Percentiles rank a stretch among this genome's conserved stretches.
These are phyloP conservation scores for Komagataella kurtzmanii DNA, from an alignment of 805 yeast genomes.

Conservation along the genomic window DNA sequence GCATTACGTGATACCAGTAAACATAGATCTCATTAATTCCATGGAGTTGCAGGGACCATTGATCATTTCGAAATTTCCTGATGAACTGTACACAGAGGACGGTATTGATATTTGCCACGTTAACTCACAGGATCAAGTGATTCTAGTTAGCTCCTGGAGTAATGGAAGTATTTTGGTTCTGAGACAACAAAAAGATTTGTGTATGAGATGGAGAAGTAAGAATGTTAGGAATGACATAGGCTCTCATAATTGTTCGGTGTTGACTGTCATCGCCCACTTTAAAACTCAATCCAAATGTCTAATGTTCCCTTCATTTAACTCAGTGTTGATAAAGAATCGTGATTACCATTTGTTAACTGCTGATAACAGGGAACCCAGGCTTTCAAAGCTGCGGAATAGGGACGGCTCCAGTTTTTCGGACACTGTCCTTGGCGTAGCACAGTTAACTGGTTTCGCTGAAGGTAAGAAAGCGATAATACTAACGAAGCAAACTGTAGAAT, in stretches of 20 bases:
- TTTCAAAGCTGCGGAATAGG: neutral
- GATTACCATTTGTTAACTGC: neutral
- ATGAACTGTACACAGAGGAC: constrained; percentile 30
- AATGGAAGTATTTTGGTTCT: constrained; percentile 15
- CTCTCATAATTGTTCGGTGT: neutral
- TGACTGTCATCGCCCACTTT: neutral
- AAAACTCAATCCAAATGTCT: neutral
- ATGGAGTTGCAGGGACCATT: constrained; percentile 38
- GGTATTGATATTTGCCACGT: constrained; percentile 21
- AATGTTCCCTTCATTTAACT: neutral
- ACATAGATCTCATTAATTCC: neutral
- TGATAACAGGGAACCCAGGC: neutral
- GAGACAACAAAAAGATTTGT: constrained; percentile 17
- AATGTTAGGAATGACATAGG: neutral
- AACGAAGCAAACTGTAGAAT: neutral
- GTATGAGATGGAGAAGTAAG: constrained; percentile 21
- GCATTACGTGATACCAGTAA: neutral
- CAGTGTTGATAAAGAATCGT: neutral
- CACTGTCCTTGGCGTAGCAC: neutral
- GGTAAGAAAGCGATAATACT: neutral
- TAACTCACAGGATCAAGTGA: constrained; percentile 11
- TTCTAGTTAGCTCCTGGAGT: constrained; percentile 7
- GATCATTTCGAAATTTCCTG: constrained; percentile 39
- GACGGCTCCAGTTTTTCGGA: neutral
- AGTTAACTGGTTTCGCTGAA: neutral